Conservation (phyloP, 2,329 filamentous ascomycete species). For the Orbilia javanica region DNA sequence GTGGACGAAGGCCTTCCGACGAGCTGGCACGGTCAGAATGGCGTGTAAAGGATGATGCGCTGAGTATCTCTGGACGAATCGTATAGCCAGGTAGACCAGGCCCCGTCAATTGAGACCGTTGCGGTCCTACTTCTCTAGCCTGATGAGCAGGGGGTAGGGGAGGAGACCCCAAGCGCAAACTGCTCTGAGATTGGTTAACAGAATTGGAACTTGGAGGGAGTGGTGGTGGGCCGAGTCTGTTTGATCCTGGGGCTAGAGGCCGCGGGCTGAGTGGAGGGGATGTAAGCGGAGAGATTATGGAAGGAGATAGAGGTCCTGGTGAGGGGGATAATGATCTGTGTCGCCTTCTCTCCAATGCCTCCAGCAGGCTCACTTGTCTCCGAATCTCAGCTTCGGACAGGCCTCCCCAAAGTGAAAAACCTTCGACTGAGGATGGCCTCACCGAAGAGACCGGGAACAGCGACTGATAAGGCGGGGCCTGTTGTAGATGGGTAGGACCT, state of each 20-base stretch:
- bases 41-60: not conserved
- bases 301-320: not conserved
- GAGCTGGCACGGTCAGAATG: not conserved
- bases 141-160: too few species aligned
- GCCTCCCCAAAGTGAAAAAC: slow-evolving; percentile 35
- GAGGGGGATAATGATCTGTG: not conserved
- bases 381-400: slow-evolving; percentile 45
- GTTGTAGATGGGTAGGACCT: not conserved
- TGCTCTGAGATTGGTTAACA: too few species aligned
- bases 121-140: not conserved
- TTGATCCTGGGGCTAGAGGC: not conserved
- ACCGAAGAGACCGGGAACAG: not conserved
- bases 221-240: not conserved
- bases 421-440: not conserved
- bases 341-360: slow-evolving; percentile 29
- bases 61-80: not conserved
- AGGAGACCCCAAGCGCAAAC: too few species aligned
- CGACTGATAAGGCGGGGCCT: not conserved
- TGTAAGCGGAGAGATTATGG: not conserved
- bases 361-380: slow-evolving; percentile 43
- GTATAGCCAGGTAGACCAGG: not conserved
- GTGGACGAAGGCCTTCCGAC: not conserved
- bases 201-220: not conserved
- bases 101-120: not conserved
- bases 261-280: not conserved